Evolutionary conservation across 495 filamentous ascomycete genomes (phyloP).

Genomic region (Xylaria sp.): DNA sequence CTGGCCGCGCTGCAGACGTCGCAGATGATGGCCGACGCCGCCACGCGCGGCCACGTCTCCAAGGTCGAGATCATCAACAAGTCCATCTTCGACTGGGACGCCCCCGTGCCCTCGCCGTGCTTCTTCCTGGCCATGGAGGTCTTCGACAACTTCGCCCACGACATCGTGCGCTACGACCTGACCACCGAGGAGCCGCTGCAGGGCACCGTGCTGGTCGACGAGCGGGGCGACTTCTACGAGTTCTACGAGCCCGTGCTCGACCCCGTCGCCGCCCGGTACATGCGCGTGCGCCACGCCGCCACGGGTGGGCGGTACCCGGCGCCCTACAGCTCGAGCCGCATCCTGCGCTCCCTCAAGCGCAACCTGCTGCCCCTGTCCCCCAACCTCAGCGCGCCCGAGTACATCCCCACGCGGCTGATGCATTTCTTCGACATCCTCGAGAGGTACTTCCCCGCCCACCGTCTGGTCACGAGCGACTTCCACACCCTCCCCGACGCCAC

Average conservation of each 20-base stretch:
- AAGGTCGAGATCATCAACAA: constrained; percentile 94
- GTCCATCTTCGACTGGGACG: constrained; percentile 93
- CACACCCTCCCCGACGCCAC: constrained; percentile 81
- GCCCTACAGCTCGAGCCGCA: constrained; percentile 60
- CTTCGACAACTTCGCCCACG: constrained; percentile 98
- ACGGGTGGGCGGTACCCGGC: constrained; percentile 55
- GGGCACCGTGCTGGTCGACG: constrained; percentile 84
- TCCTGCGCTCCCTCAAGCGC: constrained; percentile 65
- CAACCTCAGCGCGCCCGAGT: constrained; percentile 83
- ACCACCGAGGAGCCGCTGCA: constrained; percentile 79
- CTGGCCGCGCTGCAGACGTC: constrained; percentile 79
- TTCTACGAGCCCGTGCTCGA: constrained; percentile 84
- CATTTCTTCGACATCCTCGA: constrained; percentile 93
- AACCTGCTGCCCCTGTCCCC: constrained; percentile 71
- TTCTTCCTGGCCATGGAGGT: constrained; percentile 99
- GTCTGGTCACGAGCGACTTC: constrained; percentile 91
- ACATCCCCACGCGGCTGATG: constrained; percentile 92
- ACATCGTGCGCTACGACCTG: constrained; percentile 86
- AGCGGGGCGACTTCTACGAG: constrained; percentile 88
- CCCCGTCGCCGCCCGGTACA: constrained; percentile 80
- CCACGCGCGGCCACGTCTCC: constrained; percentile 73
- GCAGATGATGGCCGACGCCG: constrained; percentile 68
- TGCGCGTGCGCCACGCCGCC: constrained; percentile 74
- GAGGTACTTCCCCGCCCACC: constrained; percentile 85
- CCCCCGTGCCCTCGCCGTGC: constrained; percentile 84